Evolutionary conservation across 176 grass and related monocot species (phyloP), one percentile per base, ranked within the genome.

Genomic region (Avena sativa): DNA sequence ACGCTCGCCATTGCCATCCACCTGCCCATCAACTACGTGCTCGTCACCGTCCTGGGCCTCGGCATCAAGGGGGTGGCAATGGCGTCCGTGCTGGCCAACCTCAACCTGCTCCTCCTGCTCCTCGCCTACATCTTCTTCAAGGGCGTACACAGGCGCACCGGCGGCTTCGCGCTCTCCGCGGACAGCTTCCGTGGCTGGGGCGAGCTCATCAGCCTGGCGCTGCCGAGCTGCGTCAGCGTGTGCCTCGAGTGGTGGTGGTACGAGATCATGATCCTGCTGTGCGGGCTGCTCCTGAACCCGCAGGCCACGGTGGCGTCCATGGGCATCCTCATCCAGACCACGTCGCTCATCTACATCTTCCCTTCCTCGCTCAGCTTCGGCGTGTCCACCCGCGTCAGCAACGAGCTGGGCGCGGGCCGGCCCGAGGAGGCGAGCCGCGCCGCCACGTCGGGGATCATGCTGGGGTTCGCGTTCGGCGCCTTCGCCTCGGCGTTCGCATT

Each of bases 221-320:
- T 97, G 47, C 92, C 95, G 8, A 96, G 94, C 78, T 96, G 94
- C 80, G 55, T 96, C 10, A 91, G 89, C 77, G 94, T 96, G 19
- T 98, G 96, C 74, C 84, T 98, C 8, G 96, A 98, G 84, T 98
- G 96, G 96, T 98, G 96, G 96, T 98, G 93, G 93, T 98, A 98
- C 61, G 96, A 98, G 90, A 95, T 98, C 85, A 98, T 98, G 96
- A 95, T 95, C 74, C 85, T 98, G 52, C 83, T 97, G 25, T 97
- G 95, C 63, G 95, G 95, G 5, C 90, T 98, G 57, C 93, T 98
- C 20, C 65, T 89, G 70, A 94, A 98, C 83, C 96, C 93, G 57
- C 92, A 96, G 79, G 92, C 93, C 0, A 94, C 96, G 3, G 96
- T 98, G 49, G 96, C 96, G 19, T 94, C 93, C 76, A 98, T 98